A percentile compares a stretch with the other conserved stretches of the same genome.
These are phyloP conservation scores for Rhizophora mangle DNA, from an alignment of 345 rosid genomes.

Conservation along the genomic window DNA sequence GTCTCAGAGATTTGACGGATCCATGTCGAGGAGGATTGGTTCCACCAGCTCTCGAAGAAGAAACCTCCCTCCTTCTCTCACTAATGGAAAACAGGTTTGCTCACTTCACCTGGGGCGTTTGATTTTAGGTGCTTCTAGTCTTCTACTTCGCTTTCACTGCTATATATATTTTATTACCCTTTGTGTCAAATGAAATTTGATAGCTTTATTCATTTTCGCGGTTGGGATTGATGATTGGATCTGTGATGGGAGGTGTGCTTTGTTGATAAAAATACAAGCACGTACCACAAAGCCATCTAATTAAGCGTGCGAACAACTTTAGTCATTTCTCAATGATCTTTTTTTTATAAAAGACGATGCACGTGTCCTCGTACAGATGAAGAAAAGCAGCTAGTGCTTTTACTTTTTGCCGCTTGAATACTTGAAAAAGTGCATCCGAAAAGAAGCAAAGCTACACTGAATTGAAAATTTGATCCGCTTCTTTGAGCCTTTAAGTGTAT, in stretches of 20 bases:
- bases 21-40: conserved; percentile 90
- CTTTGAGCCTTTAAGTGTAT: background rate
- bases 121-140: too few relatives aligned
- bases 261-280: conserved; percentile 13
- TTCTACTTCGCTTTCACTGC: background rate
- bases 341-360: background rate
- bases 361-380: background rate
- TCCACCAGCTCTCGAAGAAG: conserved; percentile 75
- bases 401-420: conserved; percentile 18
- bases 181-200: background rate
- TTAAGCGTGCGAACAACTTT: conserved; percentile 9
- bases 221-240: conserved; percentile 22
- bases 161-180: background rate
- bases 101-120: background rate
- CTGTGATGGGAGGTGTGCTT: conserved; percentile 20
- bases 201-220: background rate
- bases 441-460: background rate
- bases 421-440: conserved; percentile 28
- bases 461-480: conserved; percentile 3
- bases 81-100: conserved; percentile 70
- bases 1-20: conserved; percentile 95
- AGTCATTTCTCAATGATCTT: conserved; percentile 15
- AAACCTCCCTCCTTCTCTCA: conserved; percentile 58
- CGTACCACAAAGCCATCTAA: conserved; percentile 8
- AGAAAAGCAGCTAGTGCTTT: background rate